Evolutionary conservation across 1,284 basidiomycete species (phyloP).

Genomic region (Coniophora puteana): DNA sequence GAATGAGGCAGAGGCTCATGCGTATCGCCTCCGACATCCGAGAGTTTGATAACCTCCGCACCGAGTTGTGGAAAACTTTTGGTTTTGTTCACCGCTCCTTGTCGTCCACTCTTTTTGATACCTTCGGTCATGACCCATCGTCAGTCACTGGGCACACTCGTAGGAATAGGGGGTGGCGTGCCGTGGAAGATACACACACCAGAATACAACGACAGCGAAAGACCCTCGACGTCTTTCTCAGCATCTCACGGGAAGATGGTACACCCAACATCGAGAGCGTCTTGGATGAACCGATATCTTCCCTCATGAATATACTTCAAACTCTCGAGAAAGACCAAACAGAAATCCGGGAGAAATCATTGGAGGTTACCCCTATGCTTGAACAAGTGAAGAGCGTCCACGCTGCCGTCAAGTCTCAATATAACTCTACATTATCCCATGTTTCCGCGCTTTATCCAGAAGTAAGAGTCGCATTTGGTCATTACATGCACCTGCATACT

Average conservation of each 20-base stretch:
- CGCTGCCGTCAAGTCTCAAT: constrained; percentile 53
- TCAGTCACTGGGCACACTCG: constrained; percentile 62
- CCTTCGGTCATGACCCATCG: constrained; percentile 70
- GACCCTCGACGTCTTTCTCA: constrained; percentile 48
- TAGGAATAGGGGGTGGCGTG: constrained; percentile 54
- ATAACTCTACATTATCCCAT: constrained; percentile 61
- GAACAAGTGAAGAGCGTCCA: constrained; percentile 52
- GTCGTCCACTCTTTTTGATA: constrained; percentile 63
- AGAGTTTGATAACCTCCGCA: constrained; percentile 61
- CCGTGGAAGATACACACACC: constrained; percentile 67
- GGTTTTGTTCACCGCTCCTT: constrained; percentile 45
- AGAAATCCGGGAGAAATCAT: constrained; percentile 36
- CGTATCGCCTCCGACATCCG: constrained; percentile 54
- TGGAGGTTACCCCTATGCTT: constrained; percentile 45
- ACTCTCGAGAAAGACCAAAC: constrained; percentile 43
- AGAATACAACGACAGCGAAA: constrained; percentile 57
- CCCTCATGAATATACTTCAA: constrained; percentile 36
- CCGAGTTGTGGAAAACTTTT: constrained; percentile 42
- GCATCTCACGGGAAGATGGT: constrained; percentile 18
- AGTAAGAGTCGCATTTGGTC: constrained; percentile 35
- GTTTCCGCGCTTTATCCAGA: constrained; percentile 75
- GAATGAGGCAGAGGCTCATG: constrained; percentile 62
- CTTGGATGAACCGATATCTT: constrained; percentile 49
- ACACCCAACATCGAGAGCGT: constrained; percentile 35
- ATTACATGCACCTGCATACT: constrained; percentile 5